A percentile compares a stretch with the other conserved stretches of the same genome.
These are phyloP conservation scores for Lipomyces kockii DNA, from an alignment of 805 yeast species.

Conservation along the genomic window DNA sequence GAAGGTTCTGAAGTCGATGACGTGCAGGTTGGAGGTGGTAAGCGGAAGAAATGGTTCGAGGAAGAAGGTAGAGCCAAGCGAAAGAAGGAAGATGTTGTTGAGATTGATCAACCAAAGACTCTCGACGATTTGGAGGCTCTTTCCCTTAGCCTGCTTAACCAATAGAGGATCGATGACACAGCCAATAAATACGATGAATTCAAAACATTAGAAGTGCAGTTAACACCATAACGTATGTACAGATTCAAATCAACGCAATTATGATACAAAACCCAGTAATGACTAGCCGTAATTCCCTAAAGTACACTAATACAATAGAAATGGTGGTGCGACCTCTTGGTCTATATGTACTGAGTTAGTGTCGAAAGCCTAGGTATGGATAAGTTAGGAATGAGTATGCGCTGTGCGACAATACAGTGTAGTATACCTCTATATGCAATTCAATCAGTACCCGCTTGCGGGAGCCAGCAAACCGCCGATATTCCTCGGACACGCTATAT, in stretches of 20 bases:
- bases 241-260: background rate
- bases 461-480: slow-evolving; percentile 89
- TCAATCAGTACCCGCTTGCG: slow-evolving; percentile 91
- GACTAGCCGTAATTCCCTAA: background rate
- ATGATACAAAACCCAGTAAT: background rate
- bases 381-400: no score
- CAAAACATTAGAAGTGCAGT: background rate
- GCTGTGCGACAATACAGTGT: no score
- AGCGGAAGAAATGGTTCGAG: slow-evolving; percentile 37
- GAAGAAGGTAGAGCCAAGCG: slow-evolving; percentile 36
- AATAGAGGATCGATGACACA: background rate
- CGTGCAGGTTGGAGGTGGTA: slow-evolving; percentile 56
- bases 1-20: slow-evolving; percentile 48
- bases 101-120: slow-evolving; percentile 86
- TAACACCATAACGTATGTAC: background rate
- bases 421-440: slow-evolving; percentile 70
- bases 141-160: slow-evolving; percentile 54
- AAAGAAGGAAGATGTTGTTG: slow-evolving; percentile 54
- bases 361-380: slow-evolving; percentile 34
- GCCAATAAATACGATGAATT: background rate
- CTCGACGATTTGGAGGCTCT: slow-evolving; percentile 92
- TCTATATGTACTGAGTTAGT: slow-evolving; percentile 33
- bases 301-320: slow-evolving; percentile 22
- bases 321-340: slow-evolving; percentile 34
- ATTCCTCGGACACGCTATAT: slow-evolving; percentile 85